A percentile compares a stretch with the other conserved stretches of the same genome.
phyloP scores from a whole-genome alignment of 345 rosid genomes.

The Murraya paniculata region DNA sequence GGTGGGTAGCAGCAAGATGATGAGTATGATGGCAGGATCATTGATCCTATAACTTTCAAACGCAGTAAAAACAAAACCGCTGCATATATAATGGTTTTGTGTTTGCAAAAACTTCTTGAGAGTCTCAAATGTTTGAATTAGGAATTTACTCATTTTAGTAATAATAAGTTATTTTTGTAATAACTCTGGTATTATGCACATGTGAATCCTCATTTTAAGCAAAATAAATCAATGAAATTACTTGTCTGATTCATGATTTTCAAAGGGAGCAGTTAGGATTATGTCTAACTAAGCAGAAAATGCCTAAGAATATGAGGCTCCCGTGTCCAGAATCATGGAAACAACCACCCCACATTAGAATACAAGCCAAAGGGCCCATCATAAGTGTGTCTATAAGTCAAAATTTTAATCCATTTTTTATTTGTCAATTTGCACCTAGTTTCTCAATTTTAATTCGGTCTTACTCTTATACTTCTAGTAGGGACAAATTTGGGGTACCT shows the following conservation, averaged over 20 bases:
- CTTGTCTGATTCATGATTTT: constrained; percentile 54
- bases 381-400: constrained; percentile 29
- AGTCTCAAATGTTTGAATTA: constrained; percentile 11
- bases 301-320: background rate
- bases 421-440: constrained; percentile 21
- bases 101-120: constrained; percentile 7
- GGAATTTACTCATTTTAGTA: background rate
- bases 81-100: constrained; percentile 4
- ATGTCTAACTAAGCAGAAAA: constrained; percentile 24
- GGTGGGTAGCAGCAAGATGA: constrained; percentile 10
- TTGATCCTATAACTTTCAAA: constrained; percentile 8
- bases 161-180: background rate
- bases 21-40: background rate
- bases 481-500: no score
- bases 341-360: constrained; percentile 25
- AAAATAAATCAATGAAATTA: constrained; percentile 24
- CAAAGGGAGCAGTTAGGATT: constrained; percentile 61
- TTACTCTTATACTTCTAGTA: background rate
- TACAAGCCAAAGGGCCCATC: constrained; percentile 17
- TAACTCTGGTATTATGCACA: constrained; percentile 25
- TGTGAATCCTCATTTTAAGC: constrained; percentile 57
- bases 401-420: constrained; percentile 20
- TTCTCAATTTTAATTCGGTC: background rate
- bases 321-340: constrained; percentile 22
- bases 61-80: constrained; percentile 28